A percentile compares a stretch with the other conserved stretches of the same genome.
These are phyloP conservation scores for Salix udensis DNA, from an alignment of 345 rosid species.

Conservation along the genomic window DNA sequence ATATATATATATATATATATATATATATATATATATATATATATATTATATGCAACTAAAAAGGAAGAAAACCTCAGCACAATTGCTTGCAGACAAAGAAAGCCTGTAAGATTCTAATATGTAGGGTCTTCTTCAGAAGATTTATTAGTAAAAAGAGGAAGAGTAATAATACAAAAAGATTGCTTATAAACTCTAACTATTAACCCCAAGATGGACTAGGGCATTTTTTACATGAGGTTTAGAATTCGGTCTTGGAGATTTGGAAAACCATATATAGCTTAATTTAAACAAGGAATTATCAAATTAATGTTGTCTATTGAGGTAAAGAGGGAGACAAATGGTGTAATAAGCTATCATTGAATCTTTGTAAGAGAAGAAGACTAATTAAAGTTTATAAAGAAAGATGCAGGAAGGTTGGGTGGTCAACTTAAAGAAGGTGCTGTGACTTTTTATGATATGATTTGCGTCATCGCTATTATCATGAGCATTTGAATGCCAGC, in stretches of 20 bases:
- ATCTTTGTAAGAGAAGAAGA: conserved; percentile 4
- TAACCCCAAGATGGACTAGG: background rate
- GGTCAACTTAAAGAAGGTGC: conserved; percentile 35
- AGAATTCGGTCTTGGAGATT: background rate
- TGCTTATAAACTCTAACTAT: background rate
- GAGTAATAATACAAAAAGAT: background rate
- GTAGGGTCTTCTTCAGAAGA: background rate
- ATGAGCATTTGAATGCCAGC: conserved; percentile 15
- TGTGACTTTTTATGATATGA: conserved; percentile 25
- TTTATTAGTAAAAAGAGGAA: background rate
- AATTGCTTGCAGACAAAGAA: conserved; percentile 17
- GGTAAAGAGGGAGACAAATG: background rate
- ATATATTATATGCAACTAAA: background rate
- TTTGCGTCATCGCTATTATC: conserved; percentile 14
- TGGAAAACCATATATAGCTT: background rate
- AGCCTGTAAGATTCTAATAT: background rate
- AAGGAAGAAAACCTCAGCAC: too few species aligned
- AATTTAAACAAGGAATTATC: background rate
- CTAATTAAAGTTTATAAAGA: background rate
- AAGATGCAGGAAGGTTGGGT: conserved; percentile 20
- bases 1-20: too few species aligned
- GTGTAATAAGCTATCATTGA: conserved; percentile 11
- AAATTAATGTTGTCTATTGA: background rate
- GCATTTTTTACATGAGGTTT: background rate
- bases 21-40: too few species aligned